Evolutionary conservation across 306 rosid species (phyloP).

Genomic region (Prosopis cineraria): DNA sequence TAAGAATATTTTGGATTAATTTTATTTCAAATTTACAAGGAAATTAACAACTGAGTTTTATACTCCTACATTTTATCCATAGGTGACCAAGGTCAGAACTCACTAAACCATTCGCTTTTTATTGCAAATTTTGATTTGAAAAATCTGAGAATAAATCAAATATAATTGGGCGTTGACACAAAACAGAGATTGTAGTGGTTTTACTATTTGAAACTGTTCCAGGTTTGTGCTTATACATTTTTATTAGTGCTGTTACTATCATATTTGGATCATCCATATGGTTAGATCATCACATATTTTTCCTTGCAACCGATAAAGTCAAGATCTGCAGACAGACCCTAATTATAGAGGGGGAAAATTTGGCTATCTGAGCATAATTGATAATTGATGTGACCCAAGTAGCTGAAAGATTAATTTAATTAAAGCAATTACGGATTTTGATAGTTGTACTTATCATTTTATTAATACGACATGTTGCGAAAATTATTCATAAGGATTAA

Average conservation of each 20-base stretch:
- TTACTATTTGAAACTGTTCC: slow-evolving; percentile 23
- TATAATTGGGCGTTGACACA: slow-evolving; percentile 29
- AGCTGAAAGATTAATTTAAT: background rate
- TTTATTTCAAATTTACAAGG: too few species aligned
- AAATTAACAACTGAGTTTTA: too few species aligned
- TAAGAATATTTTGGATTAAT: background rate
- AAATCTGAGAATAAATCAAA: background rate
- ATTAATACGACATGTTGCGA: background rate
- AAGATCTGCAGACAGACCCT: background rate
- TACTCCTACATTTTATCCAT: too few species aligned
- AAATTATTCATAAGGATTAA: too few species aligned
- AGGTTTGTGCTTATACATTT: slow-evolving; percentile 22
- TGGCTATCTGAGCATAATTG: background rate
- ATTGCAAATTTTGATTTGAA: background rate
- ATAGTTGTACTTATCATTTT: background rate
- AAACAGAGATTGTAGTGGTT: slow-evolving; percentile 30
- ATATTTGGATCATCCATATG: slow-evolving; percentile 18
- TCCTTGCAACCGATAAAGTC: background rate
- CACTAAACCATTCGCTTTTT: too few species aligned
- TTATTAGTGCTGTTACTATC: slow-evolving; percentile 12
- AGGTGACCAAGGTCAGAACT: too few species aligned
- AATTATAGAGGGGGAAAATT: background rate
- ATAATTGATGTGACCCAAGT: background rate
- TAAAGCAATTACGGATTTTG: background rate
- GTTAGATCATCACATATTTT: background rate